These are phyloP conservation scores for Pistacia atlantica DNA, from an alignment of 345 rosid genomes.

Conservation along the genomic window DNA sequence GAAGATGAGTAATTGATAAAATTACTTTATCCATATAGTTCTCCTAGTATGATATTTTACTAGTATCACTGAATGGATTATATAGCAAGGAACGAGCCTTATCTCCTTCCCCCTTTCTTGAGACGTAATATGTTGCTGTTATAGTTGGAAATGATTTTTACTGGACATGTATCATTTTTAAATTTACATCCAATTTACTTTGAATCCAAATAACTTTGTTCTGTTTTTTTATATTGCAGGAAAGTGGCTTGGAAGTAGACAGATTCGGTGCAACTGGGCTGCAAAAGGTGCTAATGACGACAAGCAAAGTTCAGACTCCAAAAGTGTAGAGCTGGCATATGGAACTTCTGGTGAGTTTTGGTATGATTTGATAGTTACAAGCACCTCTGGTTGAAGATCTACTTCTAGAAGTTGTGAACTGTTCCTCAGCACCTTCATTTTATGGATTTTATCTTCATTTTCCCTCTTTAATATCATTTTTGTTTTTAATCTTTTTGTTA, in stretches of 20 bases:
- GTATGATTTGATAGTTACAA: background rate
- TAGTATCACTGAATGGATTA: too few species aligned
- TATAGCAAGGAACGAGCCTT: too few species aligned
- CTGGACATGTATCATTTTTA: background rate
- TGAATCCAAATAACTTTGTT: background rate
- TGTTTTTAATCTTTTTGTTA: too few species aligned
- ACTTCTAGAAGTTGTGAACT: background rate
- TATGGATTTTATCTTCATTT: too few species aligned
- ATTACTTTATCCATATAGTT: too few species aligned
- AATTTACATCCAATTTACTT: background rate
- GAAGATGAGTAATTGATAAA: too few species aligned
- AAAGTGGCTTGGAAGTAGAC: constrained; percentile 91
- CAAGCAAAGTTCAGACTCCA: constrained; percentile 70
- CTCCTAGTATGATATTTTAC: too few species aligned
- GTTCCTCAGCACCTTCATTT: background rate
- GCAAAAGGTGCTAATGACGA: constrained; percentile 89
- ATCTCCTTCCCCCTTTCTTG: background rate
- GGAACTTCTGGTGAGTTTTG: constrained; percentile 71
- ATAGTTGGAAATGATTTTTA: background rate
- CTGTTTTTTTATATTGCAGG: constrained; percentile 42
- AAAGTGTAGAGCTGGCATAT: constrained; percentile 75
- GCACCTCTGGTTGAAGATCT: constrained; percentile 6
- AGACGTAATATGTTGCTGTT: background rate
- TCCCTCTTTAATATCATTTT: too few species aligned
- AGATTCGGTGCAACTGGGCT: constrained; percentile 97